phyloP scores from a whole-genome alignment of 2,329 filamentous ascomycete genomes.

The Neopestalotiopsis clavispora region DNA sequence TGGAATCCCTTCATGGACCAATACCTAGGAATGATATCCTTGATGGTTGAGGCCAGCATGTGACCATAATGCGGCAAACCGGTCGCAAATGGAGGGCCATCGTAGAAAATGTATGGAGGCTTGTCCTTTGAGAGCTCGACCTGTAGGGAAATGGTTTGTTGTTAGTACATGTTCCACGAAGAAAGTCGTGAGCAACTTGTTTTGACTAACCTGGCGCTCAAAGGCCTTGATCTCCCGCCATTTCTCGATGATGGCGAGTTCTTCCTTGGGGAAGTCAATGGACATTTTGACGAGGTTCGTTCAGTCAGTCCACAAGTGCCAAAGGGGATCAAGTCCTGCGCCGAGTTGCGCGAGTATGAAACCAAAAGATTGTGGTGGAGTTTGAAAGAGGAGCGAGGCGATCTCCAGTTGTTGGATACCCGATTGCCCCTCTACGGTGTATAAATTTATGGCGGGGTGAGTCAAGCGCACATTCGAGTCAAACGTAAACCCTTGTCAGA shows the following conservation, averaged over 20 bases:
- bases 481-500: neutral
- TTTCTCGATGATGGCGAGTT: constrained; percentile 80
- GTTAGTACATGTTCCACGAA: constrained; percentile 6
- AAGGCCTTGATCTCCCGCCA: constrained; percentile 96
- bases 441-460: constrained; percentile 26
- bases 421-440: constrained; percentile 4
- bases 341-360: neutral
- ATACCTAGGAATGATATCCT: constrained; percentile 94
- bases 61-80: constrained; percentile 73
- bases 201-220: constrained; percentile 69
- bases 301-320: constrained; percentile 1
- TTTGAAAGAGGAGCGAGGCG: constrained; percentile 1
- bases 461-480: constrained; percentile 22
- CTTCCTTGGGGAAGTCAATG: constrained; percentile 91
- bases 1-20: constrained; percentile 97
- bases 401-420: constrained; percentile 9
- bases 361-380: neutral
- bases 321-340: constrained; percentile 1
- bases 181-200: constrained; percentile 20
- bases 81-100: constrained; percentile 82
- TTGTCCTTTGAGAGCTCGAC: constrained; percentile 81
- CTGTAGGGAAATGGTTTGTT: constrained; percentile 34
- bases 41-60: constrained; percentile 89
- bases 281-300: constrained; percentile 60
- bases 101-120: constrained; percentile 92